phyloP scores from a whole-genome alignment of 768 basidiomycete genomes.

The Pulveroboletus sp. region DNA sequence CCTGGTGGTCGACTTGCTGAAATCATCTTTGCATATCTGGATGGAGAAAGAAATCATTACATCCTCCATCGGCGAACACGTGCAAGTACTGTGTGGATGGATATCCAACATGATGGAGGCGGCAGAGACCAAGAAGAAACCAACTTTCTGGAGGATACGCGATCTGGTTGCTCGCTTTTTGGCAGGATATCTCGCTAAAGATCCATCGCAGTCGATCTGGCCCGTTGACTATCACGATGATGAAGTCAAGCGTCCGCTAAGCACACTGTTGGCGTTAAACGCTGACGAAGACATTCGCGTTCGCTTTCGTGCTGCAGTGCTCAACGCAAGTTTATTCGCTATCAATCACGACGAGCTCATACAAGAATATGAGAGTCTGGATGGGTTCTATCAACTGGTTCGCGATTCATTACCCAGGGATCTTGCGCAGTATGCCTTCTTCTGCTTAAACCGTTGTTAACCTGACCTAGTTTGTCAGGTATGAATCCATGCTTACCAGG shows the following conservation, averaged over 20 bases:
- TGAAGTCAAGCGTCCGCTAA: constrained; percentile 37
- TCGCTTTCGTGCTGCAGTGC: constrained; percentile 68
- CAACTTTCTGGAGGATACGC: constrained; percentile 66
- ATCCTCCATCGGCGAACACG: constrained; percentile 40
- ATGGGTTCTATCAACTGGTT: constrained; percentile 45
- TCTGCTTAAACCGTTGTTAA: neutral
- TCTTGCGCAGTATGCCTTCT: constrained; percentile 45
- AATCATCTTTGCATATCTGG: constrained; percentile 66
- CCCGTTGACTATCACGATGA: constrained; percentile 25
- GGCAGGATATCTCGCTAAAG: constrained; percentile 56
- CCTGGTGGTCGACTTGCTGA: constrained; percentile 58
- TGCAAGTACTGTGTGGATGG: constrained; percentile 52
- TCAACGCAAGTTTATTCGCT: constrained; percentile 58
- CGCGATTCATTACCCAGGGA: constrained; percentile 42
- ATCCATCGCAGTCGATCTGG: constrained; percentile 57
- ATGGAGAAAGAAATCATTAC: constrained; percentile 27
- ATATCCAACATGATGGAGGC: constrained; percentile 44
- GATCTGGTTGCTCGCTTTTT: constrained; percentile 65
- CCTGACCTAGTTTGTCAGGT: constrained; percentile 41
- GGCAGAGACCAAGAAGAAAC: constrained; percentile 33
- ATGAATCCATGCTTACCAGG: constrained; percentile 74
- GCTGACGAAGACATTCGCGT: constrained; percentile 81
- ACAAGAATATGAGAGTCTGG: constrained; percentile 20
- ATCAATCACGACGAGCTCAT: constrained; percentile 34
- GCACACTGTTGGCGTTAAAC: constrained; percentile 50